Evolutionary conservation across 1,284 basidiomycete genomes (phyloP).

Genomic region (Thelephora terrestris): DNA sequence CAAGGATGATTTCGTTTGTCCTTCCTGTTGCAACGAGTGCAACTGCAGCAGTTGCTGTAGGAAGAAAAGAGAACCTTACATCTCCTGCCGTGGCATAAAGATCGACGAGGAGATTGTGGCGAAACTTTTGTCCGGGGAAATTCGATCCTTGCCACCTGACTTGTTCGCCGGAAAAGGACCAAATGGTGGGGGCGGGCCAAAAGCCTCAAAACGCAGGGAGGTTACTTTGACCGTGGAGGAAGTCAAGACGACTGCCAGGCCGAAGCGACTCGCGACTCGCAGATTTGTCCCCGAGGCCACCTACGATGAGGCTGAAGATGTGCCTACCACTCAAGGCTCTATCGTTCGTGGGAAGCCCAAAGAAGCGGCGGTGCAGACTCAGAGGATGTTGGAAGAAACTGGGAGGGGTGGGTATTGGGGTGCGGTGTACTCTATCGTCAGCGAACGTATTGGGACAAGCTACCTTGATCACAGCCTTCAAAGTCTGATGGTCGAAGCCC

Average conservation of each 20-base stretch:
- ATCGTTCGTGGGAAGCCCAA: neutral
- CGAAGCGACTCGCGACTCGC: too few species aligned
- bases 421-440: neutral
- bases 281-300: too few species aligned
- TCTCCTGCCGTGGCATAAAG: conserved; percentile 6
- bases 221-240: neutral
- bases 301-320: too few species aligned
- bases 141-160: neutral
- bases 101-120: neutral
- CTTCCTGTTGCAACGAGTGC: conserved; percentile 15
- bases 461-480: neutral
- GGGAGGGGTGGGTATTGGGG: neutral
- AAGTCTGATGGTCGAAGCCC: too few species aligned
- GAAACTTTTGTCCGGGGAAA: neutral
- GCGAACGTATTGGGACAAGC: neutral
- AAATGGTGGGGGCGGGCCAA: neutral
- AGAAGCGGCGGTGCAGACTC: neutral
- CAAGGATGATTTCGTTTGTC: conserved; percentile 15
- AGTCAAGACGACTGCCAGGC: neutral
- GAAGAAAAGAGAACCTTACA: conserved; percentile 16
- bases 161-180: neutral
- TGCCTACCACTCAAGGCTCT: neutral
- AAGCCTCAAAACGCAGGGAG: neutral
- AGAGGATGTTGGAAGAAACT: neutral
- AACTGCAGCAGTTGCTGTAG: conserved; percentile 19